These are phyloP conservation scores for Phytophthora brassicae DNA, from an alignment of 352 stramenopile species.

Conservation along the genomic window DNA sequence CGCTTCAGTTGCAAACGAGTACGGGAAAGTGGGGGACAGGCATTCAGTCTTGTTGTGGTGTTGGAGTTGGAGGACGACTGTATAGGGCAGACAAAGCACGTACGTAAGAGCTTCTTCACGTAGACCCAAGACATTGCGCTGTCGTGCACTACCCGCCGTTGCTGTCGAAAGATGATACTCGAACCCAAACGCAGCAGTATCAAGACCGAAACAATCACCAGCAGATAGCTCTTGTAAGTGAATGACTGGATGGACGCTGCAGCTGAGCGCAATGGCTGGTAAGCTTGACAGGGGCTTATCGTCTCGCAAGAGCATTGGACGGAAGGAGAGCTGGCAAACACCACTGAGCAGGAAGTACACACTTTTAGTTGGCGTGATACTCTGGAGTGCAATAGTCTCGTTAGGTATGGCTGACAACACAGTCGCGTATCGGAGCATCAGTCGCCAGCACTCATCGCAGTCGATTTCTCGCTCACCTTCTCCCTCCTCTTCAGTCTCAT, in stretches of 20 bases:
- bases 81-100: conserved; percentile 41
- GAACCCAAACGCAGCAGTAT: conserved; percentile 51
- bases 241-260: conserved; percentile 3
- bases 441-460: conserved; percentile 15
- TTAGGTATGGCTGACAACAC: conserved; percentile 18
- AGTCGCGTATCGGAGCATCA: conserved; percentile 17
- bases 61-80: conserved; percentile 19
- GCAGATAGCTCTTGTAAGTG: conserved; percentile 33
- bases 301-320: conserved; percentile 11
- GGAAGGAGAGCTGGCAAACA: conserved; percentile 27
- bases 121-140: conserved; percentile 54
- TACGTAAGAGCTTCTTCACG: conserved; percentile 36
- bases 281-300: background rate
- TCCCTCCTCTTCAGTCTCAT: conserved; percentile 9
- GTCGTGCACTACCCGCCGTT: conserved; percentile 37
- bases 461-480: background rate
- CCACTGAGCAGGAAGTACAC: conserved; percentile 32
- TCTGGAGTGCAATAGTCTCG: conserved; percentile 14
- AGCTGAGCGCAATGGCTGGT: background rate
- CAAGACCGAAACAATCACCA: conserved; percentile 52
- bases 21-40: conserved; percentile 14
- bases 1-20: conserved; percentile 21
- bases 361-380: conserved; percentile 4
- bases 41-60: background rate
- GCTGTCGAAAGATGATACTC: conserved; percentile 32